These are phyloP conservation scores for Pisolithus thermaeus DNA, from an alignment of 1,284 basidiomycete species.

Conservation along the genomic window DNA sequence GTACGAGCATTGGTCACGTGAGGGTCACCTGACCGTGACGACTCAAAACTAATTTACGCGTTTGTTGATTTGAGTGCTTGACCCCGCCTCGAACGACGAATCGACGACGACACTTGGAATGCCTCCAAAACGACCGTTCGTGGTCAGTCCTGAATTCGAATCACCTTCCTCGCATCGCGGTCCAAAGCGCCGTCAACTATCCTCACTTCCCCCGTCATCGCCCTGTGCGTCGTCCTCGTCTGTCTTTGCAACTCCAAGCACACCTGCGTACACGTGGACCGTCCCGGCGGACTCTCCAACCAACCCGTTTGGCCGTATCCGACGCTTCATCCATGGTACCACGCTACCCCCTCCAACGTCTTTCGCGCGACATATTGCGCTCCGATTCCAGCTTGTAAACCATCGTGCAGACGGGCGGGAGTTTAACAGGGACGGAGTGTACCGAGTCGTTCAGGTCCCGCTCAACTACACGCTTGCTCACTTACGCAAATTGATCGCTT, in stretches of 20 bases:
- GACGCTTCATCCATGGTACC: constrained; percentile 26
- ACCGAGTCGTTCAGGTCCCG: constrained; percentile 63
- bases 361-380: constrained; percentile 50
- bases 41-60: neutral
- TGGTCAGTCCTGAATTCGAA: constrained; percentile 10
- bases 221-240: constrained; percentile 20
- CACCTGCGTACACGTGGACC: constrained; percentile 21
- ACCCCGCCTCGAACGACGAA: too few species aligned
- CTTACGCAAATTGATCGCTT: constrained; percentile 55
- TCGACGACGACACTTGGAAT: constrained; percentile 8
- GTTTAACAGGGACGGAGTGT: constrained; percentile 40
- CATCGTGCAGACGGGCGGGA: constrained; percentile 17
- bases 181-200: constrained; percentile 25
- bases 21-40: neutral
- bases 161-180: constrained; percentile 23
- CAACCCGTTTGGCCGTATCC: constrained; percentile 49
- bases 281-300: constrained; percentile 47
- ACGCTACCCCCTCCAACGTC: constrained; percentile 43
- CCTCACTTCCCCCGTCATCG: constrained; percentile 25
- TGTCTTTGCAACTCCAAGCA: constrained; percentile 20
- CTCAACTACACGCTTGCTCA: constrained; percentile 64
- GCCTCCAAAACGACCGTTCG: constrained; percentile 22
- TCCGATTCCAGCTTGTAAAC: constrained; percentile 60
- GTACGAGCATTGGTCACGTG: too few species aligned
- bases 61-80: neutral